These are phyloP conservation scores for Kuraishia ogatae DNA, from an alignment of 805 yeast species.

Conservation along the genomic window DNA sequence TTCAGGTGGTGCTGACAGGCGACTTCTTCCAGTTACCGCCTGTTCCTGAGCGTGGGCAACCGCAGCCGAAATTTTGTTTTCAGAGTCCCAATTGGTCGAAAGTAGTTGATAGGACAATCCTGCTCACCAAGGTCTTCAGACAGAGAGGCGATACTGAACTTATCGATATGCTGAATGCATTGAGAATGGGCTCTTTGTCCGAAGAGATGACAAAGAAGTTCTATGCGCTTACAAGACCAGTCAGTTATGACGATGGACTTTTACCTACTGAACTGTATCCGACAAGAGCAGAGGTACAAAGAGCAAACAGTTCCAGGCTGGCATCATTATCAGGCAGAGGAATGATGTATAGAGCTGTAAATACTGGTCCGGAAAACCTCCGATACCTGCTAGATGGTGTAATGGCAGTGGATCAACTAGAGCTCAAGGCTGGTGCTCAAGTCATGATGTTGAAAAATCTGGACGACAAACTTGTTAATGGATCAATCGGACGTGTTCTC, in stretches of 20 bases:
- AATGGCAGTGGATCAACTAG: constrained; percentile 61
- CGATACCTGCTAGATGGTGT: constrained; percentile 35
- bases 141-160: constrained; percentile 68
- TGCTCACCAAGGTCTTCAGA: constrained; percentile 59
- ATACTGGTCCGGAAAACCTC: constrained; percentile 35
- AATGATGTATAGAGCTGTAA: constrained; percentile 38
- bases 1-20: constrained; percentile 69
- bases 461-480: constrained; percentile 76
- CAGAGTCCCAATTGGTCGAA: constrained; percentile 55
- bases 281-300: constrained; percentile 63
- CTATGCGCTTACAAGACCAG: constrained; percentile 38
- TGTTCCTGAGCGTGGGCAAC: constrained; percentile 31
- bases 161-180: constrained; percentile 66
- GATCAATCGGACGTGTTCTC: constrained; percentile 77
- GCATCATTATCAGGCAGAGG: constrained; percentile 33
- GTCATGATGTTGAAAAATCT: constrained; percentile 88
- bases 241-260: constrained; percentile 45
- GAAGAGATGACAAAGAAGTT: constrained; percentile 41
- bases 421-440: constrained; percentile 79
- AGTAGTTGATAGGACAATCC: constrained; percentile 47
- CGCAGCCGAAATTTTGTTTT: constrained; percentile 46
- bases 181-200: constrained; percentile 56
- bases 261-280: constrained; percentile 71
- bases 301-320: constrained; percentile 49
- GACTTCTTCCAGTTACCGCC: constrained; percentile 84